Evolutionary conservation across 441 rosid genomes (phyloP).

Genomic region (Gossypium gossypioides): DNA sequence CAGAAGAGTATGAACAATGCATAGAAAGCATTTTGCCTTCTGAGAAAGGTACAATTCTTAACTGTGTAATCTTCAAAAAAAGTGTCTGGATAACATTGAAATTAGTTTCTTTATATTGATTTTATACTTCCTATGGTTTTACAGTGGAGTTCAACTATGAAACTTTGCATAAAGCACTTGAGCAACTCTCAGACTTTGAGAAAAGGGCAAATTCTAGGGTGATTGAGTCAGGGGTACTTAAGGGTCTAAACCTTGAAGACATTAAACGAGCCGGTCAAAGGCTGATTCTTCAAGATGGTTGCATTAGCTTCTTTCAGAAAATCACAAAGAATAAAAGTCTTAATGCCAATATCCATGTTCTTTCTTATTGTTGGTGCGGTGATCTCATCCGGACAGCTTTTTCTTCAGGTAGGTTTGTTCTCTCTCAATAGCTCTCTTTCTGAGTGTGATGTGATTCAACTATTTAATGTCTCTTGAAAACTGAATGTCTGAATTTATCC

Average conservation of each 20-base stretch:
- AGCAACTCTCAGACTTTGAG: constrained; percentile 68
- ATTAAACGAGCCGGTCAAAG: constrained; percentile 72
- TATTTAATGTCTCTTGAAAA: not conserved
- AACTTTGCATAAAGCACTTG: constrained; percentile 51
- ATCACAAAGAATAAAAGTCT: constrained; percentile 36
- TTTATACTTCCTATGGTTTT: constrained; percentile 16
- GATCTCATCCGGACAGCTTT: constrained; percentile 78
- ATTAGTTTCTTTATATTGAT: not conserved
- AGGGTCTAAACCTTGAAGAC: constrained; percentile 74
- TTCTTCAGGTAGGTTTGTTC: constrained; percentile 42
- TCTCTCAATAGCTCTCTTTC: not conserved
- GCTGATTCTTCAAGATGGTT: constrained; percentile 73
- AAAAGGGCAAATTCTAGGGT: constrained; percentile 68
- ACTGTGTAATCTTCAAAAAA: not conserved
- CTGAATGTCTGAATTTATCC: not conserved
- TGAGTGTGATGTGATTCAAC: not conserved
- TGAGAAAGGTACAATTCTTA: constrained; percentile 41
- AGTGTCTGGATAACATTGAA: not conserved
- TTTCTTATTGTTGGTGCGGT: constrained; percentile 90
- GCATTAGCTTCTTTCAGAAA: constrained; percentile 55
- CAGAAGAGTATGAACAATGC: constrained; percentile 84
- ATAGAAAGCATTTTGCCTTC: constrained; percentile 63
- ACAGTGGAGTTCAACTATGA: constrained; percentile 64
- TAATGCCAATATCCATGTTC: constrained; percentile 52
- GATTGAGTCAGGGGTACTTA: constrained; percentile 63